A percentile compares a stretch with the other conserved stretches of the same genome.
These are phyloP conservation scores for Pestalotiopsis sp. DNA, from an alignment of 2,329 filamentous ascomycete species.

Conservation along the genomic window DNA sequence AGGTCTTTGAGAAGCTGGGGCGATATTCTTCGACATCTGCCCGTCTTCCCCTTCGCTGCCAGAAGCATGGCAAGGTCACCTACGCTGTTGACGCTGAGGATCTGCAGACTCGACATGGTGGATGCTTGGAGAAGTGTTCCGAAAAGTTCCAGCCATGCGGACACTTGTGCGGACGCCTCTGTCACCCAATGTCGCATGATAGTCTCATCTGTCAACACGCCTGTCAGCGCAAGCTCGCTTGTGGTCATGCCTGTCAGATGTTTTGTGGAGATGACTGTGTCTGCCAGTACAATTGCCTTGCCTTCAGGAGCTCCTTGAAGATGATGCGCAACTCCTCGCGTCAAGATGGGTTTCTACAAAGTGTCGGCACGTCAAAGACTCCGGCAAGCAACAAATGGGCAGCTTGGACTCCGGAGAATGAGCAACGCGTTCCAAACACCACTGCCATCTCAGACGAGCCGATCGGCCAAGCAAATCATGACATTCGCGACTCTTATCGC, in stretches of 20 bases:
- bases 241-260: conserved; percentile 28
- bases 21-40: conserved; percentile 29
- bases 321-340: neutral
- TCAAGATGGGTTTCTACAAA: no score
- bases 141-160: conserved; percentile 27
- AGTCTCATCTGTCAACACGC: conserved; percentile 27
- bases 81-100: conserved; percentile 55
- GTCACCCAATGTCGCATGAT: conserved; percentile 31
- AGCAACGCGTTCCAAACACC: no score
- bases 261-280: conserved; percentile 28
- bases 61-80: conserved; percentile 55
- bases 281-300: conserved; percentile 16
- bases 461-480: neutral
- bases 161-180: conserved; percentile 29
- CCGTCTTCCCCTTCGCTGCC: conserved; percentile 66
- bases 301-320: neutral
- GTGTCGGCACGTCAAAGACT: no score
- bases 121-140: conserved; percentile 26
- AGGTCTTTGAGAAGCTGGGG: conserved; percentile 41
- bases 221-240: conserved; percentile 27
- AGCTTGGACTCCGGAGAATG: no score
- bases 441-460: neutral
- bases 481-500: neutral
- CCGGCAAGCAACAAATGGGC: no score
- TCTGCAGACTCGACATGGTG: conserved; percentile 44